Evolutionary conservation across 208 protist species (phyloP).

Genomic region (Naegleria fowleri): DNA sequence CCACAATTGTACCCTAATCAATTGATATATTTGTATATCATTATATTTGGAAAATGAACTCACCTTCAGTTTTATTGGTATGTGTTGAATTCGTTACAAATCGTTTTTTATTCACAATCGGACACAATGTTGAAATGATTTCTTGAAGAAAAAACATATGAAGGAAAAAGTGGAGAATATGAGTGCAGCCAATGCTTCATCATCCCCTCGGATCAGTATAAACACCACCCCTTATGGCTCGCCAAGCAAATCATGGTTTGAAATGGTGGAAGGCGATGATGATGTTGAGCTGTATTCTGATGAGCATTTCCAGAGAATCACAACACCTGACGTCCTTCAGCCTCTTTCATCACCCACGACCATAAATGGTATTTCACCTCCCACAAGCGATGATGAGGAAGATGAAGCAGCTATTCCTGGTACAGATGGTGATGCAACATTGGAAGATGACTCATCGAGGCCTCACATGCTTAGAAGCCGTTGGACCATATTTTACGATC

Average conservation of each 20-base stretch:
- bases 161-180: not conserved
- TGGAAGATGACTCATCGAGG: not conserved
- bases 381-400: not conserved
- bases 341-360: not conserved
- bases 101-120: too few relatives aligned
- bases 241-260: not conserved
- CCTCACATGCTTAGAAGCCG: not conserved
- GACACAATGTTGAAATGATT: too few relatives aligned
- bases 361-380: not conserved
- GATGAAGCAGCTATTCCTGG: not conserved
- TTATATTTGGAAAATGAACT: too few relatives aligned
- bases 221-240: not conserved
- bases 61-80: too few relatives aligned
- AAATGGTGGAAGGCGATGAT: not conserved
- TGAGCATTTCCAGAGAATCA: not conserved
- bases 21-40: too few relatives aligned
- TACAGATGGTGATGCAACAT: too few relatives aligned
- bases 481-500: not conserved
- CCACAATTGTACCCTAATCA: too few relatives aligned
- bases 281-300: not conserved
- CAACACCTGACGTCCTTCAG: not conserved
- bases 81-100: too few relatives aligned
- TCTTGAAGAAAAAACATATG: not conserved
- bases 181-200: not conserved
- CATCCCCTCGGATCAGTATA: not conserved